Conservation (phyloP, 179 eudicot species). For the Beta corolliflora region DNA sequence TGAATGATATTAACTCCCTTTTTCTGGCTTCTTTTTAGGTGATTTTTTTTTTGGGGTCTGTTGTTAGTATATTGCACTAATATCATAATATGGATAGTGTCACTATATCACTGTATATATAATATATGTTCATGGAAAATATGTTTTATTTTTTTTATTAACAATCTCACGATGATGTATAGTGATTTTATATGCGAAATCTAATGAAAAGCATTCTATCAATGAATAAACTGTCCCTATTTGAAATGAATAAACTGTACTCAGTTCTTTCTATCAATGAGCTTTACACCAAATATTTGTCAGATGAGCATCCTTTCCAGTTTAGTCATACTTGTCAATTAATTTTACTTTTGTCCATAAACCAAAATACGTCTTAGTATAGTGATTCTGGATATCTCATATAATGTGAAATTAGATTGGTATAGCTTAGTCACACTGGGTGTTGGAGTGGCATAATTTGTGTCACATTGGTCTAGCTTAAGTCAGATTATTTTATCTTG, state of each 20-base stretch:
- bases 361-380: neutral
- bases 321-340: neutral
- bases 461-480: neutral
- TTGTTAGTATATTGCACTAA: too few species aligned
- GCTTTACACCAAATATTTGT: neutral
- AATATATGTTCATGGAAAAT: too few species aligned
- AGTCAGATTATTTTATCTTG: neutral
- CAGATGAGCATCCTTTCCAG: neutral
- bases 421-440: neutral
- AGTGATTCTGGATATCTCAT: conserved; percentile 1
- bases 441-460: neutral
- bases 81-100: too few species aligned
- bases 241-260: neutral
- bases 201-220: too few species aligned
- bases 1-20: too few species aligned
- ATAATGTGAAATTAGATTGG: neutral
- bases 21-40: too few species aligned
- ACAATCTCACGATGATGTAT: too few species aligned
- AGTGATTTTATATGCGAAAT: too few species aligned
- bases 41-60: too few species aligned
- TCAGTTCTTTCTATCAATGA: neutral
- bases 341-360: neutral
- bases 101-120: too few species aligned
- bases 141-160: too few species aligned
- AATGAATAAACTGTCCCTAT: neutral